These are phyloP conservation scores for Phytophthora macrochlamydospora DNA, from an alignment of 352 stramenopile genomes.

Conservation along the genomic window DNA sequence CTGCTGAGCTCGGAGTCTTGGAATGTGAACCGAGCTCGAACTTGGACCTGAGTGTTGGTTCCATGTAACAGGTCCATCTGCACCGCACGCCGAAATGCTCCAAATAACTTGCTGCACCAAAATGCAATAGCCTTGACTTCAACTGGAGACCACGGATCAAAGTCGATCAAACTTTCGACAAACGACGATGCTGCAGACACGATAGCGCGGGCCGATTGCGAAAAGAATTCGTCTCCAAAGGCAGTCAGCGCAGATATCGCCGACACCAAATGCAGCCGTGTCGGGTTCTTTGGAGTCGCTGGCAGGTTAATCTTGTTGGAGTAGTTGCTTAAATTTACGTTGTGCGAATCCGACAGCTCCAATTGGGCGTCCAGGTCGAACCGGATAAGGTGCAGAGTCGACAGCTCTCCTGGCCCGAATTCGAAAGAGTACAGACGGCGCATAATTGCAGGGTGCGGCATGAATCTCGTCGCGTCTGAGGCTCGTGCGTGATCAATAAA, in stretches of 20 bases:
- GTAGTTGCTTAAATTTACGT: neutral
- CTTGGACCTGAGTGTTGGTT: neutral
- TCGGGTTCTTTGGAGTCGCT: neutral
- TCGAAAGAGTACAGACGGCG: neutral
- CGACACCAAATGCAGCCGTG: neutral
- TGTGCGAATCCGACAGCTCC: neutral
- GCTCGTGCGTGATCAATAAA: constrained; percentile 1
- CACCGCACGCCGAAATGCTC: neutral
- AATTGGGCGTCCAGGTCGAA: neutral
- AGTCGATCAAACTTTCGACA: neutral
- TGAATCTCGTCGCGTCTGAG: constrained; percentile 1
- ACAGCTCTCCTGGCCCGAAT: neutral
- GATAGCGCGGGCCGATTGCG: neutral
- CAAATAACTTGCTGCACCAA: constrained; percentile 1
- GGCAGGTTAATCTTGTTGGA: neutral
- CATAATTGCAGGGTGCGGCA: constrained; percentile 4
- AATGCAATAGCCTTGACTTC: neutral
- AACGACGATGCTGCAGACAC: neutral
- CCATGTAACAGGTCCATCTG: neutral
- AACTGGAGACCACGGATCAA: neutral
- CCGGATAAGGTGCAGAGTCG: neutral
- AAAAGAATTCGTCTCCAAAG: neutral
- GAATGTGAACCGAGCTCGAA: neutral
- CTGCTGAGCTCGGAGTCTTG: neutral
- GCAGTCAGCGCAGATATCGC: neutral